Evolutionary conservation across 1,284 basidiomycete species (phyloP).

Genomic region (Malassezia sympodialis): DNA sequence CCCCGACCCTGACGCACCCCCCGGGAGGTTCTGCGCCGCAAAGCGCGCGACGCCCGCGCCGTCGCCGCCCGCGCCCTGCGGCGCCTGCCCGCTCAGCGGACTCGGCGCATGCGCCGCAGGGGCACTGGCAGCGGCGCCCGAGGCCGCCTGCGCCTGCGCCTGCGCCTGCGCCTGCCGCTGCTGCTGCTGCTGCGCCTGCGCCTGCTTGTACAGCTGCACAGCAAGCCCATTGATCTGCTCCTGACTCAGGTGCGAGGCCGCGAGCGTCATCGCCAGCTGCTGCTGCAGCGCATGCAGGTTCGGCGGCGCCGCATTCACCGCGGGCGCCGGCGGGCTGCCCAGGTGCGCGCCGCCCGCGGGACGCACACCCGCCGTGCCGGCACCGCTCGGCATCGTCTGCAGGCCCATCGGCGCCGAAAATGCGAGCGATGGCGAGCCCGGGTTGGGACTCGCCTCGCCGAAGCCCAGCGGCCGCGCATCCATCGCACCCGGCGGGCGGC

Average conservation of each 20-base stretch:
- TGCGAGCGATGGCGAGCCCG: not conserved
- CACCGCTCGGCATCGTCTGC: not conserved
- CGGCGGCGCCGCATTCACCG: slow-evolving; percentile 20
- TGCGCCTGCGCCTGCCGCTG: not conserved
- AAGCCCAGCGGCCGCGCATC: not conserved
- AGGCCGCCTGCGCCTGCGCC: not conserved
- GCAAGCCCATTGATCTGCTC: slow-evolving; percentile 39
- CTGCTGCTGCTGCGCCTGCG: slow-evolving; percentile 22
- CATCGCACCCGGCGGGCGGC: not conserved
- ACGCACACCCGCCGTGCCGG: not conserved
- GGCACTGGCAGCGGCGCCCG: not conserved
- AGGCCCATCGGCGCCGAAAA: not conserved
- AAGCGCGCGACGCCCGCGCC: not conserved
- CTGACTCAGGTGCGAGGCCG: slow-evolving; percentile 26
- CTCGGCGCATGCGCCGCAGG: not conserved
- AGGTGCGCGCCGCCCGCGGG: not conserved
- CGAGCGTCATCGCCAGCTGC: slow-evolving; percentile 31
- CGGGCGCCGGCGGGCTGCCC: not conserved
- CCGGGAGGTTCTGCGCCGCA: not conserved
- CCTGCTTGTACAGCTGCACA: slow-evolving; percentile 36
- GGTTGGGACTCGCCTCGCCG: not conserved
- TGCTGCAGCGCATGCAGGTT: slow-evolving; percentile 37
- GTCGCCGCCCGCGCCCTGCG: not conserved
- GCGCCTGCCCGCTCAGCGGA: not conserved
- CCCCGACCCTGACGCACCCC: not conserved